Evolutionary conservation across 2,329 filamentous ascomycete genomes (phyloP), one percentile per base, ranked within the genome.

Genomic region (Lasiodiplodia gonubiensis): DNA sequence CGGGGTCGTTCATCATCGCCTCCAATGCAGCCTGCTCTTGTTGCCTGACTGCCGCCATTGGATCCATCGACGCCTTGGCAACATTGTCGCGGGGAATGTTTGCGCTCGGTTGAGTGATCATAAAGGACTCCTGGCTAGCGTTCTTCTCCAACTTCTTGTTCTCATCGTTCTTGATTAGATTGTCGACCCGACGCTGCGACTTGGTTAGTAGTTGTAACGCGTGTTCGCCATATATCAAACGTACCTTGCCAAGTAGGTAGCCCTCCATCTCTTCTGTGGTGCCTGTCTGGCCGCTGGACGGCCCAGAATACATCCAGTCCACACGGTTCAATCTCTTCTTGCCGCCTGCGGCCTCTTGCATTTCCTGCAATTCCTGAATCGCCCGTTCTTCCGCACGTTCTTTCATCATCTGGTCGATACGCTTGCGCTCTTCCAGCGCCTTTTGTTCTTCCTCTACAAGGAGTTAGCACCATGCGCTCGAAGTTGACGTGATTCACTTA

Each of bases 261-360:
- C 92, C 93, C 76, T 99, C 95, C 81, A 92, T 93, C 80, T 98
- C 95, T 78, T 97, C 94, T 0, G 81, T 88, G 4, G 82, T 80
- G 23, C 78, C 81, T 27, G 86, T 88, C 74, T 92, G 90, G 42
- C 92, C 92, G 67, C 85, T 86, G 60, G 90, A 91, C 8, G 95
- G 93, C 1, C 94, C 94, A 73, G 91, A 89, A 80, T 99, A 99
- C 93, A 99, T 97, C 92, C 95, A 99, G 74, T 98, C 95, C 30
- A 99, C 94, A 42, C 93, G 89, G 73, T 94, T 90, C 35, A 91
- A 82, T 64, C 90, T 86, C 75, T 93, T 94, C 73, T 87, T 88
- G 67, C 94, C 93, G 46, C 95, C 95, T 0, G 93, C 91, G 2
- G 91, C 90, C 80, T 97, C 95, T 67, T 97, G 92, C 71, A 98